These are phyloP conservation scores for Dittrichia graveolens DNA, from an alignment of 129 eudicot genomes.

Conservation along the genomic window DNA sequence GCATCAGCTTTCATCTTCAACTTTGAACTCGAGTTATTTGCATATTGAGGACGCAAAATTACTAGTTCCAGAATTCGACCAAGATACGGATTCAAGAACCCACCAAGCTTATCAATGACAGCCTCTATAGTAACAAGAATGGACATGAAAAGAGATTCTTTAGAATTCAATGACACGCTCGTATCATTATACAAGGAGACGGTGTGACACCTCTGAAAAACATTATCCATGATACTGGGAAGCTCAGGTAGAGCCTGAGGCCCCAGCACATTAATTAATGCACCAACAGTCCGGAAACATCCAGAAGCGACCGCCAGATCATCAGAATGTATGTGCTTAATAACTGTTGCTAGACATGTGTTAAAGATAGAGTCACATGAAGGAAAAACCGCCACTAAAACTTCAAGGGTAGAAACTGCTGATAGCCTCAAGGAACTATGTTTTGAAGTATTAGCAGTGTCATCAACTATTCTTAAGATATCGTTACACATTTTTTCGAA, in stretches of 20 bases:
- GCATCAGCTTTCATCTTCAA: conserved; percentile 69
- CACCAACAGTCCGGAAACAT: conserved; percentile 81
- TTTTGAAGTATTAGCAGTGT: conserved; percentile 27
- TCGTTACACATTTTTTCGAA: conserved; percentile 53
- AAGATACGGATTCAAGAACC: conserved; percentile 80
- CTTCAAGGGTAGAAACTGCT: conserved; percentile 81
- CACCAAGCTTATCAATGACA: conserved; percentile 76
- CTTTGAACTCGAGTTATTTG: conserved; percentile 45
- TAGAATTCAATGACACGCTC: conserved; percentile 31
- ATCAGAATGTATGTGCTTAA: conserved; percentile 56
- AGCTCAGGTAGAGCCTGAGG: conserved; percentile 81
- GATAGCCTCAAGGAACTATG: conserved; percentile 55
- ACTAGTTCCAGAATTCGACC: conserved; percentile 62
- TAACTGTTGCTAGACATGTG: conserved; percentile 65
- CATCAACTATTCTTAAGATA: conserved; percentile 62
- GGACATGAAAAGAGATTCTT: conserved; percentile 56
- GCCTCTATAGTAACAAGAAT: conserved; percentile 74
- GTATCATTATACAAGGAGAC: conserved; percentile 31
- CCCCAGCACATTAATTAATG: conserved; percentile 78
- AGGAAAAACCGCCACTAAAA: conserved; percentile 57
- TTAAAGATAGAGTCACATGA: conserved; percentile 54
- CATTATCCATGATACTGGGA: conserved; percentile 70
- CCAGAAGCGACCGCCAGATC: conserved; percentile 52
- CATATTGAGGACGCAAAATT: conserved; percentile 59
- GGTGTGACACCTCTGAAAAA: conserved; percentile 48